phyloP scores from a whole-genome alignment of 352 stramenopile species.

The Phytopythium sindhum region DNA sequence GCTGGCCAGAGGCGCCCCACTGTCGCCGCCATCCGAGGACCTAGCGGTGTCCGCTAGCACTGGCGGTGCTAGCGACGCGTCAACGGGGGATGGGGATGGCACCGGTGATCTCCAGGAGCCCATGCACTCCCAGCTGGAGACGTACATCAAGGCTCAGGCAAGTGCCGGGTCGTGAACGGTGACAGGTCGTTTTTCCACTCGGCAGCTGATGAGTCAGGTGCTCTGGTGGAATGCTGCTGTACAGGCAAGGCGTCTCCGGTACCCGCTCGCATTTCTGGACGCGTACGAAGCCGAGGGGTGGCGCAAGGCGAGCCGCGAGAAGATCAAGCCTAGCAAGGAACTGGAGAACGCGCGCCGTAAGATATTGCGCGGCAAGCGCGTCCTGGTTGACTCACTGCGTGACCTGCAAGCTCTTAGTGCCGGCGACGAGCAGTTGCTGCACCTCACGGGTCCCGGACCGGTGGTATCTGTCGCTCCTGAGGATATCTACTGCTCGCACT shows the following conservation, averaged over 20 bases:
- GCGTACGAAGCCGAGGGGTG: conserved; percentile 83
- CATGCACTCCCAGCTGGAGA: conserved; percentile 28
- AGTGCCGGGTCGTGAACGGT: conserved; percentile 4
- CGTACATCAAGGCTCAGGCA: conserved; percentile 40
- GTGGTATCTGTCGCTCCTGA: conserved; percentile 14
- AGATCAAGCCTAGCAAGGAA: conserved; percentile 79
- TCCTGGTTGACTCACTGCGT: conserved; percentile 38
- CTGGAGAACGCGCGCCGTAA: conserved; percentile 48
- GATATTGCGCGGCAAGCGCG: conserved; percentile 49
- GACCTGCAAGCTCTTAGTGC: conserved; percentile 39
- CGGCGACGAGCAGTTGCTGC: conserved; percentile 44
- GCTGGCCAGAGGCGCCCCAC: neutral
- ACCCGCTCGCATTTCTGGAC: conserved; percentile 75
- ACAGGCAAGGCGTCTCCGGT: conserved; percentile 53
- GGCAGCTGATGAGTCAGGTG: neutral
- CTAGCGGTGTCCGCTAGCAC: neutral
- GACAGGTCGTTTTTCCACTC: conserved; percentile 1
- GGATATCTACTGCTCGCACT: conserved; percentile 79
- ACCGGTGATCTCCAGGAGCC: neutral
- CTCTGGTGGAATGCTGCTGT: neutral
- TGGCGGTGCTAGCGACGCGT: conserved; percentile 2
- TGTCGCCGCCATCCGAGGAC: neutral
- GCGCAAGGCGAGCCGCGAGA: conserved; percentile 68
- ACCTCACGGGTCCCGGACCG: conserved; percentile 16
- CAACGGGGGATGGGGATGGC: neutral